A percentile compares a stretch with the other conserved stretches of the same genome.
phyloP scores from a whole-genome alignment of 1,284 basidiomycete species.

The Ganoderma meredithae region DNA sequence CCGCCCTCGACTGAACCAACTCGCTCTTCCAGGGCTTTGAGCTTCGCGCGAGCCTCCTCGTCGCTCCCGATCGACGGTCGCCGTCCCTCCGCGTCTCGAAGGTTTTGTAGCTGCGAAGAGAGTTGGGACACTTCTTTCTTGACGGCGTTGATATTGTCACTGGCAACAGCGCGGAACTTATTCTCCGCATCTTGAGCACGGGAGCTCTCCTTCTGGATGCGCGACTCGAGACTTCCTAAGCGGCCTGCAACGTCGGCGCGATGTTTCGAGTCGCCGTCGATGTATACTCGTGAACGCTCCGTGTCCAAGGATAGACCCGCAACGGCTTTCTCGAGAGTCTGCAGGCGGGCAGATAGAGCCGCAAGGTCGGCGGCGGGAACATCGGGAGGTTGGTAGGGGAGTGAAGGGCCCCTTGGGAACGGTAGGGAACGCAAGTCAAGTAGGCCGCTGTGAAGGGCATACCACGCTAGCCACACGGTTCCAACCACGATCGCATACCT shows the following conservation, averaged over 20 bases:
- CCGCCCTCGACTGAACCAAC: slow-evolving; percentile 71
- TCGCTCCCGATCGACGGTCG: slow-evolving; percentile 44
- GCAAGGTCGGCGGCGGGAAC: slow-evolving; percentile 71
- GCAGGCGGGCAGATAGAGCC: slow-evolving; percentile 74
- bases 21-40: slow-evolving; percentile 66
- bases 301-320: slow-evolving; percentile 62
- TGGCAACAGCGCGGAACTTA: slow-evolving; percentile 53
- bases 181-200: slow-evolving; percentile 63
- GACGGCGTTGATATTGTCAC: slow-evolving; percentile 55
- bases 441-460: slow-evolving; percentile 45
- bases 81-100: slow-evolving; percentile 40
- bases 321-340: slow-evolving; percentile 68
- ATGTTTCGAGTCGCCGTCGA: slow-evolving; percentile 57
- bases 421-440: slow-evolving; percentile 46
- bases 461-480: slow-evolving; percentile 52
- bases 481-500: slow-evolving; percentile 53
- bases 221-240: slow-evolving; percentile 62
- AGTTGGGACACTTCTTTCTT: slow-evolving; percentile 63
- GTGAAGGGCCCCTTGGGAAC: slow-evolving; percentile 40
- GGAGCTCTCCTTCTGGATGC: slow-evolving; percentile 60
- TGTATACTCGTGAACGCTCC: slow-evolving; percentile 54
- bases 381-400: slow-evolving; percentile 54
- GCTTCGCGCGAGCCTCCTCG: slow-evolving; percentile 62
- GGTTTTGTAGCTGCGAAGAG: slow-evolving; percentile 55
- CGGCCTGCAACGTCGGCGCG: slow-evolving; percentile 59